These are phyloP conservation scores for Diutina neorugosa DNA, from an alignment of 1,139 yeast species.

Conservation along the genomic window DNA sequence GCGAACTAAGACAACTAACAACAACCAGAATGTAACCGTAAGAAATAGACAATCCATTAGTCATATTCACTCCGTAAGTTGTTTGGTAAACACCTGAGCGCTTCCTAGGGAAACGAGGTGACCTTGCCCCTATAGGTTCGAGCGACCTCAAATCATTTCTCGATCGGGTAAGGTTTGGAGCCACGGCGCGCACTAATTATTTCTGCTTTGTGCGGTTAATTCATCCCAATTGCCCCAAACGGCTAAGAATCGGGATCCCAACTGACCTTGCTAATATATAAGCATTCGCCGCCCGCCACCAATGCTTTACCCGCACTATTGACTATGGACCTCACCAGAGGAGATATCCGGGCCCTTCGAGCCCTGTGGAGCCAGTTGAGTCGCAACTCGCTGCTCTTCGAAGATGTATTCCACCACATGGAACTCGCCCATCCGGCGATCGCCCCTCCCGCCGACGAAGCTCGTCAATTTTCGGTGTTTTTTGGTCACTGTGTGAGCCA, in stretches of 20 bases:
- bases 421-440: background rate
- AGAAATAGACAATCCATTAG: too few relatives aligned
- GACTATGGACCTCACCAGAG: constrained; percentile 1
- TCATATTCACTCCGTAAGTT: too few relatives aligned
- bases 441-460: background rate
- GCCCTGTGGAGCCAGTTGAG: constrained; percentile 3
- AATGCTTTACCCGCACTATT: background rate
- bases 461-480: background rate
- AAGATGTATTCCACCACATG: background rate
- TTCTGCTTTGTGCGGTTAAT: background rate
- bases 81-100: too few relatives aligned
- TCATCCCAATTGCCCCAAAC: background rate
- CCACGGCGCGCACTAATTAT: background rate
- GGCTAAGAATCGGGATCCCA: background rate
- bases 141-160: background rate
- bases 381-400: background rate
- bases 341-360: constrained; percentile 1
- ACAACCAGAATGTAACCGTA: background rate
- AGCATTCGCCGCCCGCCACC: background rate
- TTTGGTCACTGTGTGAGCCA: background rate
- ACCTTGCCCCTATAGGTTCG: too few relatives aligned
- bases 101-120: too few relatives aligned
- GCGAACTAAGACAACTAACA: background rate
- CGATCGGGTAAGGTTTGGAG: background rate
- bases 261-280: background rate